Evolutionary conservation across 2,329 filamentous ascomycete genomes (phyloP).

Genomic region (Fusarium camptoceras): DNA sequence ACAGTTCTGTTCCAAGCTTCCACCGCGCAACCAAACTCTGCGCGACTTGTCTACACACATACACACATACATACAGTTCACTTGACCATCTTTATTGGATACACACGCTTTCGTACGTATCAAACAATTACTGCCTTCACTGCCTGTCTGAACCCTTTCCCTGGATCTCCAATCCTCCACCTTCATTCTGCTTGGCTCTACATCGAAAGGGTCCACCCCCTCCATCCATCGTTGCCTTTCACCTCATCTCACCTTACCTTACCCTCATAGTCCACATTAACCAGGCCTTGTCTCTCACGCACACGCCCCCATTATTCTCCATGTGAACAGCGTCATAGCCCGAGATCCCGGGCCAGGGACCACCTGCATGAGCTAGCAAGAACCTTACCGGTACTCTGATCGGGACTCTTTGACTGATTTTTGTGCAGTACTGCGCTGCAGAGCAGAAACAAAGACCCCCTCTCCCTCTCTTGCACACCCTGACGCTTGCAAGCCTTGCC

Average conservation of each 20-base stretch:
- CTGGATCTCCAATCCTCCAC: slow-evolving; percentile 30
- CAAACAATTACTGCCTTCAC: not conserved
- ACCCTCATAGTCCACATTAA: slow-evolving; percentile 33
- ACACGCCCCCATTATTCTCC: slow-evolving; percentile 43
- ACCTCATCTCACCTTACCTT: slow-evolving; percentile 26
- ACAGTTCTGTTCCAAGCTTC: slow-evolving; percentile 22
- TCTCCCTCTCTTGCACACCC: slow-evolving; percentile 47
- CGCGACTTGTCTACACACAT: slow-evolving; percentile 35
- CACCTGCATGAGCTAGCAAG: slow-evolving; percentile 48
- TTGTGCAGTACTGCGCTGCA: slow-evolving; percentile 65
- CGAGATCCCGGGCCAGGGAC: slow-evolving; percentile 54
- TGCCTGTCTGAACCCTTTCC: not conserved
- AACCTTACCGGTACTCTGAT: slow-evolving; percentile 47
- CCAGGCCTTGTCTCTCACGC: slow-evolving; percentile 39
- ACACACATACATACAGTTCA: slow-evolving; percentile 7
- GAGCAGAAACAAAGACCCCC: slow-evolving; percentile 54
- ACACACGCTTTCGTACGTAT: slow-evolving; percentile 35
- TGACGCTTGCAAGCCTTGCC: slow-evolving; percentile 65
- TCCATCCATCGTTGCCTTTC: slow-evolving; percentile 26
- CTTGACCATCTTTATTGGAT: slow-evolving; percentile 26
- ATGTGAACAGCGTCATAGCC: slow-evolving; percentile 57
- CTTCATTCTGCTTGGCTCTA: slow-evolving; percentile 20
- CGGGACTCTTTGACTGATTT: slow-evolving; percentile 58
- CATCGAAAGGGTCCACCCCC: slow-evolving; percentile 41
- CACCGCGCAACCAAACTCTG: slow-evolving; percentile 18